These are phyloP conservation scores for Platismatia glauca DNA, from an alignment of 495 filamentous ascomycete genomes.

Conservation along the genomic window DNA sequence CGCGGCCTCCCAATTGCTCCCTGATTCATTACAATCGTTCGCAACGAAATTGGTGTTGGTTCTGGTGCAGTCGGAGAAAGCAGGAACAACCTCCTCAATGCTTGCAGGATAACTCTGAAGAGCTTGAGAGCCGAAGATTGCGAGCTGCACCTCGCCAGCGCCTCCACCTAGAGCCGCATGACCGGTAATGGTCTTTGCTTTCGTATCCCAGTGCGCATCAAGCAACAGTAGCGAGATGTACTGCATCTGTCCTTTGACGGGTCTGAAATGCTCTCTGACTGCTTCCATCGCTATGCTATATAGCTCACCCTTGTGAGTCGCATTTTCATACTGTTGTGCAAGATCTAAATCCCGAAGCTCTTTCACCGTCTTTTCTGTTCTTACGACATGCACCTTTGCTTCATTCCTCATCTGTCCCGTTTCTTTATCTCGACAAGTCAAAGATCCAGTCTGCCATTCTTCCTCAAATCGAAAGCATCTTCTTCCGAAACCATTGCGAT, in stretches of 20 bases:
- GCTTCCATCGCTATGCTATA: slow-evolving; percentile 69
- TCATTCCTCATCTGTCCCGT: slow-evolving; percentile 72
- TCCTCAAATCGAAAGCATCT: slow-evolving; percentile 85
- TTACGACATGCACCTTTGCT: slow-evolving; percentile 75
- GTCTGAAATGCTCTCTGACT: slow-evolving; percentile 63
- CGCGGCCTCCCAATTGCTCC: slow-evolving; percentile 84
- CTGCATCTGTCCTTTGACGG: slow-evolving; percentile 63
- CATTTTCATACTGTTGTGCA: slow-evolving; percentile 70
- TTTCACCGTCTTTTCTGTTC: slow-evolving; percentile 70
- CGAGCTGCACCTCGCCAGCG: slow-evolving; percentile 64
- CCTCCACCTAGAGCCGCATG: slow-evolving; percentile 73
- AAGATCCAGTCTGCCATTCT: slow-evolving; percentile 76
- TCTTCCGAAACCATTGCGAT: slow-evolving; percentile 71
- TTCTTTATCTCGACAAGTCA: slow-evolving; percentile 60
- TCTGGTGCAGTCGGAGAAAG: slow-evolving; percentile 79
- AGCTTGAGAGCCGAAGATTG: slow-evolving; percentile 82
- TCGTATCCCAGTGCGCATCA: slow-evolving; percentile 79
- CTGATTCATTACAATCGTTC: slow-evolving; percentile 75
- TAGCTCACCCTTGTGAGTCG: slow-evolving; percentile 58
- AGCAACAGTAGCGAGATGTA: slow-evolving; percentile 78
- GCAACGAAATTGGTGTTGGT: slow-evolving; percentile 74
- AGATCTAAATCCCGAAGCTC: slow-evolving; percentile 70
- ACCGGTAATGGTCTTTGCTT: slow-evolving; percentile 56
- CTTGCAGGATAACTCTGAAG: slow-evolving; percentile 78
- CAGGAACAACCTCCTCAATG: slow-evolving; percentile 76